Base-by-base conservation (phyloP, 2,329 filamentous ascomycete species). In the Aureobasidium sp. region DNA sequence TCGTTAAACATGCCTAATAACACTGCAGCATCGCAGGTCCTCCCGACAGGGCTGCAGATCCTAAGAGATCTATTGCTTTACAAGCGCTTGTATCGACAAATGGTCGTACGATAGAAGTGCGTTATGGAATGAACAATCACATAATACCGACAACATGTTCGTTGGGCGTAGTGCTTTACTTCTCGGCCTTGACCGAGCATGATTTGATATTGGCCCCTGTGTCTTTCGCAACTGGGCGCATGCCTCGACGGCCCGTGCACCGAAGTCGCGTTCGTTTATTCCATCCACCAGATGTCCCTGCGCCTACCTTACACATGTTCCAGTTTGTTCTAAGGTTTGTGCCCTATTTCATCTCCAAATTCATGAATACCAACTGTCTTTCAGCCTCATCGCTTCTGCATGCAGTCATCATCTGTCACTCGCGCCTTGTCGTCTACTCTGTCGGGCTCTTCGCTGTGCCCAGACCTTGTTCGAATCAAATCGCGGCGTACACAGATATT, bases 151-250 rank as follows among this genome's bases (percentile, higher is more conserved):
- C 42, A 29, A 39, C 32, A 12, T 27, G 12, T 27, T 39, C 8
- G 55, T 3, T 7, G 42, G 29, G 29, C 6, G 23, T 37, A 4
- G 15, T 44, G 27, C 15, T 44, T 29, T 17, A 36, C 52, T 15
- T 12, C 20, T 46, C 41, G 55, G 41, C 9, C 29, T 47, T 26
- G 26, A 17, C 55, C 55, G 55, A 23, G 27, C 26, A 50, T 60
- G 57, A 60, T 60, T 60, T 60, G 57, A 58, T 23, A 58, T 56
- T n/a, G n/a, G 15, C 51, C 51, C 37, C 51, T 41, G 50, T 55
- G 52, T 55, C 37, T 32, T 32, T 55, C 27, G 26, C n/a, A 41
- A 23, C 36, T 27, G 52, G 36, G 37, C 37, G 51, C 51, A 53
- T 53, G 50, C 50, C 36, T 53, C n/a, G 10, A 17, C 27, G 53